These are phyloP conservation scores for Xylariaceae sp. DNA, from an alignment of 2,329 filamentous ascomycete species.

Conservation along the genomic window DNA sequence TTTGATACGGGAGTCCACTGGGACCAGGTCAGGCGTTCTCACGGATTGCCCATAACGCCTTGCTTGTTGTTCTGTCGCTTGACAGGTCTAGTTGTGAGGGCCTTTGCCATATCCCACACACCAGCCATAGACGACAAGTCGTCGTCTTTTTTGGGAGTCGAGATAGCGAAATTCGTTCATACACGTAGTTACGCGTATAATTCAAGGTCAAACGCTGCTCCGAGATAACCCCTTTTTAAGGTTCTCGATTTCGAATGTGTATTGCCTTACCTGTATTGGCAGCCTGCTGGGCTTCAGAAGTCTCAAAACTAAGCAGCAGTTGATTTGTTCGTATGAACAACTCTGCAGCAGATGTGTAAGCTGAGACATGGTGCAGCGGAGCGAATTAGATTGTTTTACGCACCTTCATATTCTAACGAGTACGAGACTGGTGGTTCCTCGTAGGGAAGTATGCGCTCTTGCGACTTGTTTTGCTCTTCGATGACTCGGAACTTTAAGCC, in stretches of 20 bases:
- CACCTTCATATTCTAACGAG: conserved; percentile 73
- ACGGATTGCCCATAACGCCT: conserved; percentile 18
- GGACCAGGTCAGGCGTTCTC: conserved; percentile 12
- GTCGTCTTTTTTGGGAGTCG: background rate
- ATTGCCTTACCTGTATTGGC: conserved; percentile 67
- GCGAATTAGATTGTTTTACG: conserved; percentile 23
- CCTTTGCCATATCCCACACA: conserved; percentile 8
- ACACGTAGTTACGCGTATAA: conserved; percentile 1
- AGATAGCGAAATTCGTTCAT: conserved; percentile 3
- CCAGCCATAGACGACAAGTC: conserved; percentile 3
- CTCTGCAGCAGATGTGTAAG: conserved; percentile 52
- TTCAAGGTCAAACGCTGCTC: conserved; percentile 7
- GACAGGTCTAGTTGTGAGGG: conserved; percentile 7
- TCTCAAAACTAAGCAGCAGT: conserved; percentile 67
- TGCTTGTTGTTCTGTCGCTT: conserved; percentile 21
- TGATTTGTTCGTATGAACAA: conserved; percentile 66
- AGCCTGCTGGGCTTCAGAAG: conserved; percentile 60
- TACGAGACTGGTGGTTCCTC: conserved; percentile 72
- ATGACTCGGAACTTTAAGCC: conserved; percentile 70
- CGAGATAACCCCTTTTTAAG: conserved; percentile 3
- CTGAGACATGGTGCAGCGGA: background rate
- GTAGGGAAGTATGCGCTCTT: conserved; percentile 59
- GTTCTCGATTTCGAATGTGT: conserved; percentile 1
- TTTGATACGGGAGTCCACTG: conserved; percentile 18
- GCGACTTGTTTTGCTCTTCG: conserved; percentile 48